Evolutionary conservation across 1,284 basidiomycete species (phyloP).

Genomic region (Athelia sp.): DNA sequence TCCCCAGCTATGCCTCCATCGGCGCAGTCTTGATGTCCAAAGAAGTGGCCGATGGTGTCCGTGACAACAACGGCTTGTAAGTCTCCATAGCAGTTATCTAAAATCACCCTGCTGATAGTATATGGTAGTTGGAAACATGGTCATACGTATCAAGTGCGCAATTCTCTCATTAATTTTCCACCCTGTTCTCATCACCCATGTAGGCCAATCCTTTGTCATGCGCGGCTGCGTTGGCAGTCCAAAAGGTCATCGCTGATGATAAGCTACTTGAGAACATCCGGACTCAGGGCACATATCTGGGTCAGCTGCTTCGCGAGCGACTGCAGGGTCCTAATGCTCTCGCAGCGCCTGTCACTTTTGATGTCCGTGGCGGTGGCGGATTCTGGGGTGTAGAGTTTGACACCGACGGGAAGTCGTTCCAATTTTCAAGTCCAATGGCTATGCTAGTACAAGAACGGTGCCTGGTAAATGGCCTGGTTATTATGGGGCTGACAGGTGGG

Average conservation of each 20-base stretch:
- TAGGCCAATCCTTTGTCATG: conserved; percentile 72
- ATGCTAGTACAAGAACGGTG: conserved; percentile 57
- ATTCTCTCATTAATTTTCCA: conserved; percentile 6
- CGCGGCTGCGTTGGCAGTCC: conserved; percentile 76
- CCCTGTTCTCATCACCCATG: not conserved
- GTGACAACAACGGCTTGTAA: conserved; percentile 51
- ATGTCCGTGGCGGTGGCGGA: conserved; percentile 74
- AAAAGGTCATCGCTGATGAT: conserved; percentile 64
- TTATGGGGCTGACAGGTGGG: conserved; percentile 72
- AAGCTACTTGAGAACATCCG: conserved; percentile 66
- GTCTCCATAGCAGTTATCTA: not conserved
- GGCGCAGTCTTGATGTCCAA: conserved; percentile 76
- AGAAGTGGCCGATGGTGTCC: conserved; percentile 64
- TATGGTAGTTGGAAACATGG: conserved; percentile 64
- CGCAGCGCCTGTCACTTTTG: conserved; percentile 63
- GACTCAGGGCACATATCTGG: conserved; percentile 58
- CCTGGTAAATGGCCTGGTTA: conserved; percentile 58
- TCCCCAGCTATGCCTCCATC: conserved; percentile 78
- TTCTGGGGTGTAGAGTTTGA: conserved; percentile 86
- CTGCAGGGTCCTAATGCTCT: conserved; percentile 49
- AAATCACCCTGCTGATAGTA: not conserved
- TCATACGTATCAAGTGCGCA: conserved; percentile 79
- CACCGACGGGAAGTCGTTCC: conserved; percentile 27
- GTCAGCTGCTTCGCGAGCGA: conserved; percentile 46
- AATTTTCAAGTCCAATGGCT: conserved; percentile 48